phyloP scores from a whole-genome alignment of 208 protist genomes.

The Trypanosoma avium region DNA sequence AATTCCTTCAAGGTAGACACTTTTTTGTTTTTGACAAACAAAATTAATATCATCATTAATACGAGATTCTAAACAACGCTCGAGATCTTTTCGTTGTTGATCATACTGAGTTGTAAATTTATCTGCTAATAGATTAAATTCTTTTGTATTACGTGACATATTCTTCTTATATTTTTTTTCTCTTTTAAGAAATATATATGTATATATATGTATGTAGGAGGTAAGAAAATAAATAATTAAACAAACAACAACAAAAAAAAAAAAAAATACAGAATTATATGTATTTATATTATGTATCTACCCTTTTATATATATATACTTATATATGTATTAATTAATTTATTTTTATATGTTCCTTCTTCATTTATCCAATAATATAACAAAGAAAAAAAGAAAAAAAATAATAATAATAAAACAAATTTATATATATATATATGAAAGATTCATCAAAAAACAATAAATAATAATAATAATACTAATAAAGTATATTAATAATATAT shows the following conservation, averaged over 20 bases:
- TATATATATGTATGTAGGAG: no score
- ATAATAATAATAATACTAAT: no score
- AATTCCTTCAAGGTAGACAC: conserved; percentile 72
- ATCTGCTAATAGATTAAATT: conserved; percentile 75
- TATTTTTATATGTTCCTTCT: background rate
- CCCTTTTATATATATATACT: background rate
- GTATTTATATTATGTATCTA: no score
- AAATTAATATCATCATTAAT: conserved; percentile 90
- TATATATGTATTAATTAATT: background rate
- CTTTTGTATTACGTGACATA: conserved; percentile 83
- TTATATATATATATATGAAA: background rate
- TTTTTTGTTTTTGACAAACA: conserved; percentile 79
- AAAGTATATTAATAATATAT: no score
- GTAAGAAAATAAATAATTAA: conserved; percentile 4
- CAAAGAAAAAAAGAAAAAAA: no score
- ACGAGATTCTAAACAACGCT: conserved; percentile 68
- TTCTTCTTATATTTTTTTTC: conserved; percentile 9
- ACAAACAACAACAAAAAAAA: background rate
- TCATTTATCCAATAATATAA: background rate
- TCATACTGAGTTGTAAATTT: conserved; percentile 61
- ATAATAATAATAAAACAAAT: background rate
- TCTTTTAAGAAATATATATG: background rate
- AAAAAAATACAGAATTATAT: background rate
- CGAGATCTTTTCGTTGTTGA: conserved; percentile 52
- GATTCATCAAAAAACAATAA: no score